Evolutionary conservation across 1,284 basidiomycete genomes (phyloP).

Genomic region (Butyriboletus appendiculatus): DNA sequence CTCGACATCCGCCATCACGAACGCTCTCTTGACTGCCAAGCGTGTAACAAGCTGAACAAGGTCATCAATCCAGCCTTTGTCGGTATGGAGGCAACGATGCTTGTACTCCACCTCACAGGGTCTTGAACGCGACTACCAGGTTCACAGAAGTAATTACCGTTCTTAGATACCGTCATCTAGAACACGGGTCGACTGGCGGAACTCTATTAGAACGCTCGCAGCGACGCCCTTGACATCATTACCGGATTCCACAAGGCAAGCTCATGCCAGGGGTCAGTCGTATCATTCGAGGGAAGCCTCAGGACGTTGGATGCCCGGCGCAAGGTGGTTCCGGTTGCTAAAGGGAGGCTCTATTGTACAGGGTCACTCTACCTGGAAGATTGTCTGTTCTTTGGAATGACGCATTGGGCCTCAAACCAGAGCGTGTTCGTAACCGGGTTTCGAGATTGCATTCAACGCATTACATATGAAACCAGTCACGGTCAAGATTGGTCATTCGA

Average conservation of each 20-base stretch:
- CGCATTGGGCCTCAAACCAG: not conserved
- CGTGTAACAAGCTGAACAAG: not conserved
- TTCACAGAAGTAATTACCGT: not conserved
- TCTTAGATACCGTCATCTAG: not conserved
- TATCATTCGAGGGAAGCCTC: not conserved
- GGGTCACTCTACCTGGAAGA: not conserved
- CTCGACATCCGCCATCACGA: not conserved
- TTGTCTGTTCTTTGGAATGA: not conserved
- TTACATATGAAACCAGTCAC: not conserved
- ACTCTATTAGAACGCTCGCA: not conserved
- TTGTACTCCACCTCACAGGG: not conserved
- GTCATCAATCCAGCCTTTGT: not conserved
- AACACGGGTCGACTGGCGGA: not conserved
- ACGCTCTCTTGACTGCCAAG: not conserved
- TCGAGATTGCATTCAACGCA: constrained; percentile 1
- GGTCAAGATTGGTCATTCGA: not conserved
- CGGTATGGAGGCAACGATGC: not conserved
- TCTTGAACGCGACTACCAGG: not conserved
- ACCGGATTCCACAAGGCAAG: constrained; percentile 3
- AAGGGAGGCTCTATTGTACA: not conserved
- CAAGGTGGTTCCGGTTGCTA: not conserved
- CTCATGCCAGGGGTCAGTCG: not conserved
- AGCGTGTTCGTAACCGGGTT: not conserved
- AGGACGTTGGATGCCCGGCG: not conserved
- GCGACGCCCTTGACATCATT: constrained; percentile 7